Base-by-base conservation (phyloP, 768 basidiomycete genomes). In the Boletus rex-veris region DNA sequence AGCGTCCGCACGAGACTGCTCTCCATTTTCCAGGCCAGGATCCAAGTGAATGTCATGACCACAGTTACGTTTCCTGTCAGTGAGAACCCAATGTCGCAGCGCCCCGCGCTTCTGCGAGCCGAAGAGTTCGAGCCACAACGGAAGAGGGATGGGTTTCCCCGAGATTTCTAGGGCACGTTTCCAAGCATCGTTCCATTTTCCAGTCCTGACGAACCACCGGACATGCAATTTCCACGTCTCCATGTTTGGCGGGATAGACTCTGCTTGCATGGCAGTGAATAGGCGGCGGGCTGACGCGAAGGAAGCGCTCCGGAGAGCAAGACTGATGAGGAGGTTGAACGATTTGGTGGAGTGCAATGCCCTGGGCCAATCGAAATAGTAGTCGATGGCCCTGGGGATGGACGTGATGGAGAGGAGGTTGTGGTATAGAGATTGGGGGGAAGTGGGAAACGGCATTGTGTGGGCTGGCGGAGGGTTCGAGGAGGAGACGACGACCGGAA, bases 51-150 rank as follows among this genome's bases (percentile, higher is more conserved):
- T 36, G 35, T 15, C 15, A 15, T 14, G 15, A 7, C 35, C 35
- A 36, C 3, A 1, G 14, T 15, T 15, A 26, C 47, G 26, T 39
- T 38, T 45, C 37, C 15, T 35, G 55, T 45, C 18, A 21, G 51
- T 37, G 45, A 56, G 51, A 21, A 48, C 30, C 59, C 62, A 64
- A 40, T 45, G 54, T 36, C 68, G 64, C 26, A 66, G 57, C 6
- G 69, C 73, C 43, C 73, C 71, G 47, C 71, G 67, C 50, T 75
- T 76, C 56, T 67, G 61, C 16, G 74, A 72, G 44, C 75, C 74
- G 58, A 82, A 79, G 58, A 88, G 80, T 57, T 88, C 85, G 41
- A 81, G 53, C 86, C 84, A 88, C 47, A 88, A 66, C 5, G 70
- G 63, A 26, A 81, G 71, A 26, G 78, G 80, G 31, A 77, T 69